Evolutionary conservation across 495 filamentous ascomycete genomes (phyloP).

Genomic region (Penicillium bovifimosum): DNA sequence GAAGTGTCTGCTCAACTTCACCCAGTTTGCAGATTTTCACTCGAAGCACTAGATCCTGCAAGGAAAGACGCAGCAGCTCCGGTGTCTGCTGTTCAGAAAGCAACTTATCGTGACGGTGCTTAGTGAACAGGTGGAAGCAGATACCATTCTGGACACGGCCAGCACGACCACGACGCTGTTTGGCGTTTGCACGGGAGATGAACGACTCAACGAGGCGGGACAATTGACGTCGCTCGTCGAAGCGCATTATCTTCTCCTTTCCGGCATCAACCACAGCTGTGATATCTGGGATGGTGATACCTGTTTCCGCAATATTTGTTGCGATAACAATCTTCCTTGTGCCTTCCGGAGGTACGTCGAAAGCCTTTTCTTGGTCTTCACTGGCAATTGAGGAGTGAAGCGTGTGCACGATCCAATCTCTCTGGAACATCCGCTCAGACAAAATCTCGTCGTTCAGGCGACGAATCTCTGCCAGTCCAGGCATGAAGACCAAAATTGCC

Average conservation of each 20-base stretch:
- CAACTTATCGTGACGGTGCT: slow-evolving; percentile 67
- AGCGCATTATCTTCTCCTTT: slow-evolving; percentile 94
- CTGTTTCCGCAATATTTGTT: slow-evolving; percentile 96
- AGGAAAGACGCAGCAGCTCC: slow-evolving; percentile 86
- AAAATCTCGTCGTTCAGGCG: slow-evolving; percentile 76
- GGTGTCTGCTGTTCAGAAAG: slow-evolving; percentile 91
- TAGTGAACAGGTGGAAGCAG: slow-evolving; percentile 94
- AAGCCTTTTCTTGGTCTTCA: slow-evolving; percentile 91
- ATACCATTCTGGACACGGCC: slow-evolving; percentile 93
- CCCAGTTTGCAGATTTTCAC: slow-evolving; percentile 96
- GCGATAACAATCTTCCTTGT: slow-evolving; percentile 87
- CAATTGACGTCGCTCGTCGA: slow-evolving; percentile 86
- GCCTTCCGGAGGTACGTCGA: slow-evolving; percentile 74
- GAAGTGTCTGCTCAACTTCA: slow-evolving; percentile 79
- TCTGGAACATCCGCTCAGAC: slow-evolving; percentile 62
- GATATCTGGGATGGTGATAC: slow-evolving; percentile 94
- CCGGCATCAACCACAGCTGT: slow-evolving; percentile 93
- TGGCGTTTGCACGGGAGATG: slow-evolving; percentile 89
- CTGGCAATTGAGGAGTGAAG: slow-evolving; percentile 94
- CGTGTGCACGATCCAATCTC: slow-evolving; percentile 72
- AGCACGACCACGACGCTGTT: slow-evolving; percentile 87
- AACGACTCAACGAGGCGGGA: slow-evolving; percentile 88
- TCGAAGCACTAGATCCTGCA: slow-evolving; percentile 92
- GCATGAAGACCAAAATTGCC: slow-evolving; percentile 89
- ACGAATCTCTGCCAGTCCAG: slow-evolving; percentile 89